Evolutionary conservation across 2,329 filamentous ascomycete genomes (phyloP).

Genomic region (Arachnopeziza araneosa): DNA sequence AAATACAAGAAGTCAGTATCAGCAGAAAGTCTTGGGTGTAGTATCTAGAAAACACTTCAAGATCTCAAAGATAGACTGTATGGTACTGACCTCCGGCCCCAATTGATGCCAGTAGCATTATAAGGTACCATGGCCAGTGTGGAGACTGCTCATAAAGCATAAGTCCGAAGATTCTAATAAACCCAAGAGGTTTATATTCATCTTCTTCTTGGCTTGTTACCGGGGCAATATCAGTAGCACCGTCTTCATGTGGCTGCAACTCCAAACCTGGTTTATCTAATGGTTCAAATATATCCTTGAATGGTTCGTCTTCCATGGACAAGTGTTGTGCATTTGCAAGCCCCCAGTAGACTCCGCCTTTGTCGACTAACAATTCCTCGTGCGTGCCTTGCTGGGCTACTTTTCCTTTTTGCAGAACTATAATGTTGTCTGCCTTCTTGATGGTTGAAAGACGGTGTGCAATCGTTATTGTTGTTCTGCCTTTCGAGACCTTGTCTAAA

Average conservation of each 20-base stretch:
- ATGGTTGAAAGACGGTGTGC: slow-evolving; percentile 87
- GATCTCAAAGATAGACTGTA: neutral
- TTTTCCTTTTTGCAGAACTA: slow-evolving; percentile 67
- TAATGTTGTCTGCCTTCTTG: slow-evolving; percentile 71
- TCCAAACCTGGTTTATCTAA: slow-evolving; percentile 4
- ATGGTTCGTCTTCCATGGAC: slow-evolving; percentile 24
- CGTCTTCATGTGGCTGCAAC: slow-evolving; percentile 11
- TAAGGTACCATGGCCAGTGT: slow-evolving; percentile 44
- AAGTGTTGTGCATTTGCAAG: slow-evolving; percentile 56
- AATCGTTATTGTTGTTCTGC: slow-evolving; percentile 70
- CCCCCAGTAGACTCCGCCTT: slow-evolving; percentile 59
- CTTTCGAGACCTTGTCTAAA: slow-evolving; percentile 19
- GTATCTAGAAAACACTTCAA: neutral
- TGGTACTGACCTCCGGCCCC: slow-evolving; percentile 31
- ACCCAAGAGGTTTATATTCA: slow-evolving; percentile 34
- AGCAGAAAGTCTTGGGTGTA: neutral
- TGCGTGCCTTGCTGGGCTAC: slow-evolving; percentile 72
- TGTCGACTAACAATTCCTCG: slow-evolving; percentile 55
- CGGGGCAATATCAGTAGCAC: slow-evolving; percentile 18
- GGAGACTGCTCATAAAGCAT: slow-evolving; percentile 51
- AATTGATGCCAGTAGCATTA: slow-evolving; percentile 35
- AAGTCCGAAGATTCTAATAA: slow-evolving; percentile 46
- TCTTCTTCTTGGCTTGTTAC: slow-evolving; percentile 13
- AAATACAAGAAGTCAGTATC: slow-evolving; percentile 12
- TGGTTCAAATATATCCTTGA: slow-evolving; percentile 18